Conservation (phyloP, 1,284 basidiomycete species). For the Exsudoporus floridanus region DNA sequence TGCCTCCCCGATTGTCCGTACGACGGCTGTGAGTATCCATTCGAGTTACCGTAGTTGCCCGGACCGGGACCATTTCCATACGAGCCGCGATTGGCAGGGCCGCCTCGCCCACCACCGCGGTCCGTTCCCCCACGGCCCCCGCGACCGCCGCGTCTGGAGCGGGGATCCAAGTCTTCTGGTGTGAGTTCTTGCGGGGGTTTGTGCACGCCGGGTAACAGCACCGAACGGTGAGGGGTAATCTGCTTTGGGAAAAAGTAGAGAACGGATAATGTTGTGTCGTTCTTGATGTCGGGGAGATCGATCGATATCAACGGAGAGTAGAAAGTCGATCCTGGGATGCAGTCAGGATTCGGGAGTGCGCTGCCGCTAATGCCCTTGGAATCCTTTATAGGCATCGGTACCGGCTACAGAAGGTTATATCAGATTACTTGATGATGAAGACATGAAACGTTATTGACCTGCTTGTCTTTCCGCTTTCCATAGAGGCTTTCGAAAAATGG, state of each 20-base stretch:
- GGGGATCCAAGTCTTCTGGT: slow-evolving; percentile 68
- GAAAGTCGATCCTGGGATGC: slow-evolving; percentile 90
- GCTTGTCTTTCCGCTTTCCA: slow-evolving; percentile 79
- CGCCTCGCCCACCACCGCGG: slow-evolving; percentile 42
- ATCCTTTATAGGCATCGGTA: slow-evolving; percentile 64
- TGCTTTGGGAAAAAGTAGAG: slow-evolving; percentile 91
- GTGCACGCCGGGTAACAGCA: slow-evolving; percentile 76
- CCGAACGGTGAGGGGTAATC: slow-evolving; percentile 79
- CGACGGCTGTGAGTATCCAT: slow-evolving; percentile 20
- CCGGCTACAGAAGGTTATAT: slow-evolving; percentile 46
- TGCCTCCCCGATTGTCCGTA: slow-evolving; percentile 26
- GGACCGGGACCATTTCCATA: slow-evolving; percentile 35
- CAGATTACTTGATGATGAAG: slow-evolving; percentile 13
- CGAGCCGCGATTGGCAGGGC: slow-evolving; percentile 29
- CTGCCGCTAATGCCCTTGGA: slow-evolving; percentile 82
- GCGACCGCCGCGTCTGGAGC: slow-evolving; percentile 43
- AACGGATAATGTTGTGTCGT: slow-evolving; percentile 86
- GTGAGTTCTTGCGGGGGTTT: slow-evolving; percentile 64
- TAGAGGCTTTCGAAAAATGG: slow-evolving; percentile 87
- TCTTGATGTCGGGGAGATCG: slow-evolving; percentile 75
- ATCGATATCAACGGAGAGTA: slow-evolving; percentile 67
- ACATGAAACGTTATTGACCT: slow-evolving; percentile 52
- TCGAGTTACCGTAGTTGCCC: slow-evolving; percentile 20
- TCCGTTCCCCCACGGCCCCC: slow-evolving; percentile 42
- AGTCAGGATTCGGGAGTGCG: slow-evolving; percentile 82